Evolutionary conservation across 2,329 filamentous ascomycete species (phyloP).

Genomic region (Tolypocladium album): DNA sequence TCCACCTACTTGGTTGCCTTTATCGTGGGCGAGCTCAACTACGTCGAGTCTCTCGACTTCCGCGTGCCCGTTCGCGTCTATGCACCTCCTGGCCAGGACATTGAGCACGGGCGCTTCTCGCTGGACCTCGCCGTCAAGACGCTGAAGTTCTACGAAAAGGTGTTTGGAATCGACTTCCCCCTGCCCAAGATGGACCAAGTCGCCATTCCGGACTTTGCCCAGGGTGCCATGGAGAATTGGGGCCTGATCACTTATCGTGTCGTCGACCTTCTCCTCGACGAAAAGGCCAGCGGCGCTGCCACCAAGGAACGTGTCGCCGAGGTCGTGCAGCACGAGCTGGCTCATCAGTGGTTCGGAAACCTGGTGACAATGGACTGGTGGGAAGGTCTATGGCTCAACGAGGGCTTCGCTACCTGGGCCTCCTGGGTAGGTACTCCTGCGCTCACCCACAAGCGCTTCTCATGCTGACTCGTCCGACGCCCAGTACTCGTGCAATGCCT

Average conservation of each 20-base stretch:
- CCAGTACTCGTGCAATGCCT: constrained; percentile 77
- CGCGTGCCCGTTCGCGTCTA: constrained; percentile 90
- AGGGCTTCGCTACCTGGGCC: constrained; percentile 61
- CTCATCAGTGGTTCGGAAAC: constrained; percentile 98
- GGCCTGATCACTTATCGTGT: constrained; percentile 91
- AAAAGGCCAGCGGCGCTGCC: constrained; percentile 80
- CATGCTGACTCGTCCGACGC: constrained; percentile 1
- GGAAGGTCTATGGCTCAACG: constrained; percentile 95
- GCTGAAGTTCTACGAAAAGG: constrained; percentile 89
- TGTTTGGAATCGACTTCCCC: constrained; percentile 55
- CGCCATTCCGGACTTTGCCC: constrained; percentile 90
- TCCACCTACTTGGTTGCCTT: constrained; percentile 94
- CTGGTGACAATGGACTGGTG: constrained; percentile 98
- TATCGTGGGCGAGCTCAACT: constrained; percentile 87
- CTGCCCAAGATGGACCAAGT: constrained; percentile 48
- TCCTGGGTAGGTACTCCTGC: constrained; percentile 16
- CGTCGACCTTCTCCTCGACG: constrained; percentile 71
- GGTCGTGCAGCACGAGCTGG: constrained; percentile 92
- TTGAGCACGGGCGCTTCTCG: constrained; percentile 85
- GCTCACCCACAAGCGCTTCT: not conserved
- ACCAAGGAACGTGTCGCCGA: constrained; percentile 91
- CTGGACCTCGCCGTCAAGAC: constrained; percentile 82
- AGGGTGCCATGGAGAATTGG: constrained; percentile 98
- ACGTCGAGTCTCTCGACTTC: constrained; percentile 86
- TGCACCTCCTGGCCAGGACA: constrained; percentile 79